A percentile compares a stretch with the other conserved stretches of the same genome.
Conservation (phyloP, 2,329 filamentous ascomycete species). For the Colletotrichum musicola region DNA sequence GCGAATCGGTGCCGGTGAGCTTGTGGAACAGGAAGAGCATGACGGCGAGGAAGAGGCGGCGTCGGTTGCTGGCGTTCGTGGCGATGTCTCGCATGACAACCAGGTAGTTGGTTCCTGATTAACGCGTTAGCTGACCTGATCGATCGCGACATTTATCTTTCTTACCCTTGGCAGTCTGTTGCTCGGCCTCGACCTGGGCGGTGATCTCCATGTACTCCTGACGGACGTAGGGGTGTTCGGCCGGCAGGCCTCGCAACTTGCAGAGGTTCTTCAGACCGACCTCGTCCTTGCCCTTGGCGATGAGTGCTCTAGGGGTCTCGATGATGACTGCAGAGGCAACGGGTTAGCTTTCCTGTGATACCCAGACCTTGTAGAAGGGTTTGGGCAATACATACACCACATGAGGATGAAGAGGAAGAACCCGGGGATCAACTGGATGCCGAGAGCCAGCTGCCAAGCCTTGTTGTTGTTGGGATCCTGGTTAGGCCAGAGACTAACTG, state of each 20-base stretch:
- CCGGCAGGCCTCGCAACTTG: slow-evolving; percentile 49
- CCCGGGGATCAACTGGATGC: slow-evolving; percentile 54
- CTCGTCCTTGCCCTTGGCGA: slow-evolving; percentile 51
- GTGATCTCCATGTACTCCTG: slow-evolving; percentile 39
- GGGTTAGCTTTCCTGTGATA: background rate
- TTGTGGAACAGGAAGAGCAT: slow-evolving; percentile 57
- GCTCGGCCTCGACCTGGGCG: slow-evolving; percentile 37
- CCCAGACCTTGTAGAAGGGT: rapidly evolving
- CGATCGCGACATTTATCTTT: background rate
- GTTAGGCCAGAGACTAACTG: slow-evolving; percentile 43
- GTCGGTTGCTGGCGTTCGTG: slow-evolving; percentile 47
- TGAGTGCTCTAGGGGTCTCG: slow-evolving; percentile 44
- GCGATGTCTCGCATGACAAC: slow-evolving; percentile 50
- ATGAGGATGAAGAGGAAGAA: slow-evolving; percentile 51
- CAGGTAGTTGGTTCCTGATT: slow-evolving; percentile 45
- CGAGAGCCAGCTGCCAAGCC: slow-evolving; percentile 51
- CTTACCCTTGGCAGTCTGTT: slow-evolving; percentile 14
- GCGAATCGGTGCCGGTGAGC: slow-evolving; percentile 54
- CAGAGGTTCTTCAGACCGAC: slow-evolving; percentile 51
- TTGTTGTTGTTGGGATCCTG: slow-evolving; percentile 48
- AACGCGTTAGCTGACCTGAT: background rate
- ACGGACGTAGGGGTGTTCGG: slow-evolving; percentile 37
- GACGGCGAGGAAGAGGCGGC: slow-evolving; percentile 50
- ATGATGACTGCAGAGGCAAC: slow-evolving; percentile 28
- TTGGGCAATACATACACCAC: slow-evolving; percentile 41